Evolutionary conservation across 768 basidiomycete species (phyloP), one percentile per base, ranked within the genome.

Genomic region (Cyclocybe cylindracea): DNA sequence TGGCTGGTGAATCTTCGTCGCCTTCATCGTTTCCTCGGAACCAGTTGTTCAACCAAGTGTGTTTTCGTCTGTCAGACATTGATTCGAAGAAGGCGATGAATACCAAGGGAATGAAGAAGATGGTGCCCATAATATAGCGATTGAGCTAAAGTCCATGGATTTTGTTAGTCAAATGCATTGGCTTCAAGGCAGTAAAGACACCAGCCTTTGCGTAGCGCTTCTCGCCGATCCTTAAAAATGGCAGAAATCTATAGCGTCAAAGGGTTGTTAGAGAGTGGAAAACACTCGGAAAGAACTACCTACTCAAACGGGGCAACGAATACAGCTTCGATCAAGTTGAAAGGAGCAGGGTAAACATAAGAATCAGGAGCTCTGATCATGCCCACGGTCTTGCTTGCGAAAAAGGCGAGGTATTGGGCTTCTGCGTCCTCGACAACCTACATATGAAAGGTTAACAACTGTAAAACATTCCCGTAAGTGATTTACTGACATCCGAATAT

Each of bases 321-420:
- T 63, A 93, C 66, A 1, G 77, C 73, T 69, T 98, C 95, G 54
- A 95, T 70, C 24, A 97, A 72, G 66, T 96, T 97, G 77, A 96
- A 95, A 1, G 95, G 95, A 0, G 94, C 90, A 32, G 93, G 92
- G 66, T 94, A 95, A 44, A 92, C 85, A 54, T 75, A 90, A n/a
- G 82, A 79, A 69, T 93, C 91, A 4, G 91, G 91, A 1, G 91
- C 91, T 42, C 92, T 73, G 51, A 92, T 89, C 91, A 92, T 89
- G 10, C 79, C 78, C 41, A 92, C 68, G 3, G 93, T 89, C 74
- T 96, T 96, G 59, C 79, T 77, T 2, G 95, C 92, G 66, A 93
- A 97, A 74, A 93, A 95, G 3, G 91, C 81, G 39, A 97, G 76
- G 66, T 91, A 95, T 73, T 97, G 86, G 16, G 93, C 93, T 64